phyloP scores from a whole-genome alignment of 2,329 filamentous ascomycete species.

The Aplosporella prunicola region DNA sequence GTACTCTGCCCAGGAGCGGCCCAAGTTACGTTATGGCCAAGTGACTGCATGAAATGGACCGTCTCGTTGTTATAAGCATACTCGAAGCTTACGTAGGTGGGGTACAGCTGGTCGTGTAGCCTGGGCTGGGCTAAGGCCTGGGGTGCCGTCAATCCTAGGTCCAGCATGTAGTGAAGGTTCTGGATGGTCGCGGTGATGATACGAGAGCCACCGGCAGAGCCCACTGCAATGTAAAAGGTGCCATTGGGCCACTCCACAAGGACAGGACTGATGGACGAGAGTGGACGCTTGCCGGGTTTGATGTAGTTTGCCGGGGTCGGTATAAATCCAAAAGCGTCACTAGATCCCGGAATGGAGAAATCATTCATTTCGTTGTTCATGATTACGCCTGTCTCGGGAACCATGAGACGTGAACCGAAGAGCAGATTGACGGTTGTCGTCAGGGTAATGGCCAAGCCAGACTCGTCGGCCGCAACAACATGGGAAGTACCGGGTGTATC shows the following conservation, averaged over 20 bases:
- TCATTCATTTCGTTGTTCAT: conserved; percentile 54
- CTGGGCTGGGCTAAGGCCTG: conserved; percentile 58
- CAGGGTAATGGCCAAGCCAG: conserved; percentile 66
- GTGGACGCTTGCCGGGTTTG: conserved; percentile 66
- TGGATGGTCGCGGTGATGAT: conserved; percentile 77
- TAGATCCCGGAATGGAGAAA: conserved; percentile 71
- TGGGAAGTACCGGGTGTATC: conserved; percentile 68
- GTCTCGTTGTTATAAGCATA: conserved; percentile 56
- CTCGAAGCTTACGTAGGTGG: conserved; percentile 60
- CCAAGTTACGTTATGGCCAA: conserved; percentile 66
- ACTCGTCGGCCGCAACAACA: conserved; percentile 59
- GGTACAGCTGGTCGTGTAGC: conserved; percentile 74
- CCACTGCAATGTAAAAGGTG: conserved; percentile 58
- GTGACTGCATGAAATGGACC: conserved; percentile 50
- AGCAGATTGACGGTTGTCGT: conserved; percentile 84
- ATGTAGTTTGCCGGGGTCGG: conserved; percentile 76
- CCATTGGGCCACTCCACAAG: conserved; percentile 62
- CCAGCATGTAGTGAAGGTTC: conserved; percentile 62
- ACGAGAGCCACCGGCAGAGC: conserved; percentile 69
- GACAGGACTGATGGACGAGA: conserved; percentile 73
- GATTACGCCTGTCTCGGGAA: conserved; percentile 74
- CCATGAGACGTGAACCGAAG: conserved; percentile 71
- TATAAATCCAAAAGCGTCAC: conserved; percentile 77
- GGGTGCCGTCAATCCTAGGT: conserved; percentile 50
- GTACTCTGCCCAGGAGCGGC: conserved; percentile 54